Evolutionary conservation across 2,329 filamentous ascomycete species (phyloP).

Genomic region (Aspergillus spinulosporus): DNA sequence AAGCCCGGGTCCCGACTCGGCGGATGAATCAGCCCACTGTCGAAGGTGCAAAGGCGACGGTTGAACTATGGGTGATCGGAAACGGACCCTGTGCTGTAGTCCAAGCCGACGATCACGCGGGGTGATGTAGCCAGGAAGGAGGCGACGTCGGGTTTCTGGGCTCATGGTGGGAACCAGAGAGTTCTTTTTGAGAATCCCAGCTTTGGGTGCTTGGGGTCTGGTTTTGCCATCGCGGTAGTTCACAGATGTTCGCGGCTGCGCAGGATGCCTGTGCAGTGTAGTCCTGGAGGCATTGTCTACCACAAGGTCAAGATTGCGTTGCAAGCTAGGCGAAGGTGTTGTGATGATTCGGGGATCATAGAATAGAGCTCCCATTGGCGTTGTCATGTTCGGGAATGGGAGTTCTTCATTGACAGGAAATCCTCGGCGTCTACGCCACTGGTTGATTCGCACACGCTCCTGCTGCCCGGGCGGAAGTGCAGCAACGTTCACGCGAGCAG

Average conservation of each 20-base stretch:
- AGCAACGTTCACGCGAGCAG: slow-evolving; percentile 16
- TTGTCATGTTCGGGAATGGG: slow-evolving; percentile 22
- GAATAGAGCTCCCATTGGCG: neutral
- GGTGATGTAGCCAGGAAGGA: neutral
- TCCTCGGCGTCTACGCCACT: slow-evolving; percentile 21
- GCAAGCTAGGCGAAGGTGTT: neutral
- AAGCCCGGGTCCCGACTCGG: neutral
- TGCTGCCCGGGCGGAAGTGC: slow-evolving; percentile 20
- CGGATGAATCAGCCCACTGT: neutral
- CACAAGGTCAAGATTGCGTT: neutral
- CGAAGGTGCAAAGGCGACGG: neutral
- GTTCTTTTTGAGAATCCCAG: neutral
- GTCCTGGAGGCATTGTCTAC: neutral
- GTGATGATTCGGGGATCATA: neutral
- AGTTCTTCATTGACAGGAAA: slow-evolving; percentile 11
- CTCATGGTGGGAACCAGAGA: neutral
- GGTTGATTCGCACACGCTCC: slow-evolving; percentile 13
- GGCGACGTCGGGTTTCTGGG: neutral
- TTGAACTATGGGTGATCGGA: neutral
- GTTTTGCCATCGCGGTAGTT: neutral
- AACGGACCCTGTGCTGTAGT: neutral
- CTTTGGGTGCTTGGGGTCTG: neutral
- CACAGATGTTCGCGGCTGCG: neutral
- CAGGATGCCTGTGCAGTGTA: neutral
- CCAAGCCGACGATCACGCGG: neutral